Percentiles rank a stretch among this genome's conserved stretches.
Evolutionary conservation across 805 yeast species (phyloP).

Genomic region (Hanseniaspora hatyaiensis): DNA sequence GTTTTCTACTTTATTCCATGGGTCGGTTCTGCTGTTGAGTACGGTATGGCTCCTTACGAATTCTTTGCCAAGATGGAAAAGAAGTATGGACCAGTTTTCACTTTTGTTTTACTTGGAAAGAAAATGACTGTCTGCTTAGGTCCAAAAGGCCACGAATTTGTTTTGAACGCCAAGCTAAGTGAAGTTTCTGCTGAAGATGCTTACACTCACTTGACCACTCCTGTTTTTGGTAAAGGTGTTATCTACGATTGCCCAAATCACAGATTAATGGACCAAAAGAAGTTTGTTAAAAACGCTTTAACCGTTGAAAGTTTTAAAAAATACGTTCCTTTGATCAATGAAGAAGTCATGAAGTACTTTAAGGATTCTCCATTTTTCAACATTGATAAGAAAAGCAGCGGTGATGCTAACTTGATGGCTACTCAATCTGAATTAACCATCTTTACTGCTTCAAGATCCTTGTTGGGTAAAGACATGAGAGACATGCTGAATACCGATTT

Average conservation of each 20-base stretch:
- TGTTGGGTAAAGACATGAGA: constrained; percentile 87
- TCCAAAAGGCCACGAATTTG: constrained; percentile 95
- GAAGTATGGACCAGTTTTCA: constrained; percentile 85
- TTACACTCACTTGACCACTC: constrained; percentile 93
- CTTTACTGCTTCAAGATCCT: constrained; percentile 86
- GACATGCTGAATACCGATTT: constrained; percentile 66
- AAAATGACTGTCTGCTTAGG: constrained; percentile 93
- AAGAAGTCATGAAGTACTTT: constrained; percentile 64
- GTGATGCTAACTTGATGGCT: constrained; percentile 56
- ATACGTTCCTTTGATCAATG: constrained; percentile 80
- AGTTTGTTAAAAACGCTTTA: constrained; percentile 82
- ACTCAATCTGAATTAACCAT: constrained; percentile 92
- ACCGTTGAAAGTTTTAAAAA: constrained; percentile 70
- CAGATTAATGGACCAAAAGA: constrained; percentile 95
- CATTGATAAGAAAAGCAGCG: constrained; percentile 32
- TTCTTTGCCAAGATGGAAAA: constrained; percentile 69
- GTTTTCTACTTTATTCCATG: constrained; percentile 91
- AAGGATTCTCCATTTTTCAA: constrained; percentile 40
- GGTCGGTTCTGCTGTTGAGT: constrained; percentile 81
- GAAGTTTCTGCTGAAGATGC: constrained; percentile 96
- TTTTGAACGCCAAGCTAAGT: constrained; percentile 74
- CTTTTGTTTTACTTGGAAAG: constrained; percentile 79
- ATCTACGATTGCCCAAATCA: constrained; percentile 92
- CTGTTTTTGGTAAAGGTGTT: constrained; percentile 95
- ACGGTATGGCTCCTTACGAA: constrained; percentile 88